Percentiles rank a stretch among this genome's conserved stretches.
Evolutionary conservation across 495 filamentous ascomycete genomes (phyloP).

Genomic region (Xylaria acuta): DNA sequence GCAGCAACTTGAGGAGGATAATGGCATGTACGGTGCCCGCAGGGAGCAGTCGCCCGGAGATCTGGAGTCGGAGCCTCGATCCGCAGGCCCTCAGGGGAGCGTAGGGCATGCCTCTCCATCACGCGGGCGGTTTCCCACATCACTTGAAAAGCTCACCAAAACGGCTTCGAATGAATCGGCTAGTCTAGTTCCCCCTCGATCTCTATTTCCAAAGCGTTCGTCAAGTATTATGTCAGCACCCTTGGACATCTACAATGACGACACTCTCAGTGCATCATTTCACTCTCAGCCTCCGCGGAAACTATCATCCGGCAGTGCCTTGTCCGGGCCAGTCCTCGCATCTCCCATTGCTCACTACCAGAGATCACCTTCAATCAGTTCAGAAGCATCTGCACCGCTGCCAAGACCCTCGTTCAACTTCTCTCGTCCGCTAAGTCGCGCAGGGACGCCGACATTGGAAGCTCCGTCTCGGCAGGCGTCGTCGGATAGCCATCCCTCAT

Average conservation of each 20-base stretch:
- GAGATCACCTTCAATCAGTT: slow-evolving; percentile 82
- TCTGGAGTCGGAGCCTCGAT: slow-evolving; percentile 30
- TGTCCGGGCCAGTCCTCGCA: slow-evolving; percentile 47
- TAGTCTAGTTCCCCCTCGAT: slow-evolving; percentile 49
- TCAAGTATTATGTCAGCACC: slow-evolving; percentile 56
- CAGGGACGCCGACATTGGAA: slow-evolving; percentile 69
- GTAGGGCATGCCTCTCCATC: slow-evolving; percentile 33
- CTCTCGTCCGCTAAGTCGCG: slow-evolving; percentile 84
- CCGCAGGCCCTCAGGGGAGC: slow-evolving; percentile 22
- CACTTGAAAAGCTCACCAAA: slow-evolving; percentile 48
- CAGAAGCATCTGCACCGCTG: slow-evolving; percentile 67
- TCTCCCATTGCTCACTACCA: slow-evolving; percentile 64
- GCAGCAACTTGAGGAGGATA: slow-evolving; percentile 40
- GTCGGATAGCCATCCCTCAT: slow-evolving; percentile 67
- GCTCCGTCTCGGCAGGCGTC: slow-evolving; percentile 62
- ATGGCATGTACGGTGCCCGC: slow-evolving; percentile 46
- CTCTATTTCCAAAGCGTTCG: slow-evolving; percentile 54
- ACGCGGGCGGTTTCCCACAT: slow-evolving; percentile 33
- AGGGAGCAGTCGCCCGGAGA: slow-evolving; percentile 52
- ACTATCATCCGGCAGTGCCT: slow-evolving; percentile 67
- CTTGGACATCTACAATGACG: slow-evolving; percentile 47
- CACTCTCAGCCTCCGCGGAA: slow-evolving; percentile 58
- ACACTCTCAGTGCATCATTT: slow-evolving; percentile 48
- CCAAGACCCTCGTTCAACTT: slow-evolving; percentile 88
- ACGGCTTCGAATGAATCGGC: slow-evolving; percentile 48